Evolutionary conservation across 2,329 filamentous ascomycete species (phyloP).

Genomic region (Gaeumannomyces sp.): DNA sequence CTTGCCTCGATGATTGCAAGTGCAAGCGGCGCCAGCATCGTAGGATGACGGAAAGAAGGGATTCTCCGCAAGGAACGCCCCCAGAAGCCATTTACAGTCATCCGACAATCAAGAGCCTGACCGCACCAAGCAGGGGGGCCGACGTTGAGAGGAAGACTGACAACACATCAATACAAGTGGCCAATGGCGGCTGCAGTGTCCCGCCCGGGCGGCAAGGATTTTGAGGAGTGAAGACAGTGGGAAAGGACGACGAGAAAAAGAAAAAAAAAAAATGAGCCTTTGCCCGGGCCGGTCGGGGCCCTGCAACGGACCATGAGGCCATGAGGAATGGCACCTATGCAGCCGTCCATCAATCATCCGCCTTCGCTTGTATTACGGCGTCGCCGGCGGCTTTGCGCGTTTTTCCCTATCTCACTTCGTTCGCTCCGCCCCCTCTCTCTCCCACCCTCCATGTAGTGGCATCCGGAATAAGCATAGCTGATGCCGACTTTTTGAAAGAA

Average conservation of each 20-base stretch:
- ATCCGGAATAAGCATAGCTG: not conserved
- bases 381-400: not conserved
- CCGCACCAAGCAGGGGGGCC: not conserved
- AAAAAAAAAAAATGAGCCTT: not conserved
- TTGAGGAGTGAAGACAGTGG: not conserved
- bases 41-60: not conserved
- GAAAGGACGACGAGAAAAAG: not conserved
- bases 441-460: not conserved
- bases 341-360: not conserved
- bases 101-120: not conserved
- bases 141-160: constrained; percentile 12
- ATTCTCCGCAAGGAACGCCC: not conserved
- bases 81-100: constrained; percentile 5
- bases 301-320: not conserved
- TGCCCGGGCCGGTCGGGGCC: not conserved
- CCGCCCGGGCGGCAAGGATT: not conserved
- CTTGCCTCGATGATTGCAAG: not conserved
- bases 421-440: not conserved
- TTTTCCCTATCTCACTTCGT: not conserved
- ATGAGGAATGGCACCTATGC: not conserved
- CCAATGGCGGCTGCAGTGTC: constrained; percentile 14
- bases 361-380: not conserved
- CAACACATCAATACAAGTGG: constrained; percentile 15
- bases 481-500: not conserved
- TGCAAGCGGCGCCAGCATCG: not conserved